These are phyloP conservation scores for Xylaria sp. DNA, from an alignment of 2,329 filamentous ascomycete genomes.

Conservation along the genomic window DNA sequence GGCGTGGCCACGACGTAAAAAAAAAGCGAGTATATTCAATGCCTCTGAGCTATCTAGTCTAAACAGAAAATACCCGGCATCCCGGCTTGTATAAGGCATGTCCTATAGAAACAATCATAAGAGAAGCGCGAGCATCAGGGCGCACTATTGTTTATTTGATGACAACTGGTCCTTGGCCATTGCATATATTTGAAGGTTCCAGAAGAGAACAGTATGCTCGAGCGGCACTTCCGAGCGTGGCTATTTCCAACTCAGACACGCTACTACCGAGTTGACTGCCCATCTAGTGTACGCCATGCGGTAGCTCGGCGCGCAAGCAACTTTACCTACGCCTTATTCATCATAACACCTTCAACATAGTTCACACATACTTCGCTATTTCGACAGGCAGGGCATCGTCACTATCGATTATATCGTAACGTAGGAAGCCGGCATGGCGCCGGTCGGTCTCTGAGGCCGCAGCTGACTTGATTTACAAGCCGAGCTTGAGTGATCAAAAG, in stretches of 20 bases:
- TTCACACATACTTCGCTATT: constrained; percentile 14
- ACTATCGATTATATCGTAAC: constrained; percentile 32
- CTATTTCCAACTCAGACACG: too few relatives aligned
- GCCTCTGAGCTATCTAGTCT: not conserved
- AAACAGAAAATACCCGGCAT: not conserved
- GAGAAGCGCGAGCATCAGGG: too few relatives aligned
- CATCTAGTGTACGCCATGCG: not conserved
- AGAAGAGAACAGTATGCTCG: too few relatives aligned
- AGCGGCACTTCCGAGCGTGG: too few relatives aligned
- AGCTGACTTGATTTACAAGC: constrained; percentile 63
- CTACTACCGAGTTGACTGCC: too few relatives aligned
- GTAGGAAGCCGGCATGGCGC: constrained; percentile 65
- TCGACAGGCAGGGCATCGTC: constrained; percentile 27
- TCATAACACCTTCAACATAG: not conserved
- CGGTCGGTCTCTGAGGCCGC: constrained; percentile 77
- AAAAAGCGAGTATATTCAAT: not conserved
- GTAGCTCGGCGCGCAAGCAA: not conserved
- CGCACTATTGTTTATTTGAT: too few relatives aligned
- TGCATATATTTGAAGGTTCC: too few relatives aligned
- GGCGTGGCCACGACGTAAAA: not conserved
- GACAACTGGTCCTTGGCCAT: too few relatives aligned
- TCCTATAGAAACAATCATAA: not conserved
- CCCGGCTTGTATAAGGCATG: not conserved
- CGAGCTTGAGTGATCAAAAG: constrained; percentile 57
- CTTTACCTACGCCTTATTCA: not conserved